Evolutionary conservation across 441 rosid genomes (phyloP), one percentile per base, ranked within the genome.

Genomic region (Theobroma grandiflorum): DNA sequence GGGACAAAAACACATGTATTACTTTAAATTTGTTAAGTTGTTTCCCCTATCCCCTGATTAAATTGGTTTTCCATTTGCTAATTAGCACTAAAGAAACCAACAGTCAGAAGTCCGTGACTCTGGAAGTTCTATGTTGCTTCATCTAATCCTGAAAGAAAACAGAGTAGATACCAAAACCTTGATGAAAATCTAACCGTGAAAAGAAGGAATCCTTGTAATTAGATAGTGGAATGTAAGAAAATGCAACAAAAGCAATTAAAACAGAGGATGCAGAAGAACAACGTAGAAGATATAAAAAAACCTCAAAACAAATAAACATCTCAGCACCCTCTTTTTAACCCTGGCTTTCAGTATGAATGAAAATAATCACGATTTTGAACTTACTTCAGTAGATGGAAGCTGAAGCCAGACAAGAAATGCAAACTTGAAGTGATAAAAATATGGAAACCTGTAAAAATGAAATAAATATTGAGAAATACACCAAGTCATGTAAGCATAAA

Each of bases 321-420:
- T 65, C 47, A 65, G 26, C 45, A 38, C 47, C 26, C 37, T 70
- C 40, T 2, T 4, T 70, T 26, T 40, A 40, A 26, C 6, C 22
- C 20, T 70, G 58, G 74, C 31, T 14, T 22, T 40, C 18, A 4
- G 38, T 9, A 42, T 8, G 8, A 43, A 59, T 12, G 68, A 8
- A 43, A 6, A 77, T 38, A 78, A 43, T 12, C 59, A 20, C 4
- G 22, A 53, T 57, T 61, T 40, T 47, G 52, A 53, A 78, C 86
- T 85, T 78, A 89, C 90, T 22, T 84, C 80, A 68, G 74, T 40
- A 14, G 83, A 78, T 20, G 90, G 89, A 71, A 86, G 84, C 74
- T 89, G 90, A 74, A 89, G 87, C 91, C 89, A 91, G 67, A 91
- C 89, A 64, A 90, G 91, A 84, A 91, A 92, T 16, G 92, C 90